Evolutionary conservation across 768 basidiomycete species (phyloP).

Genomic region (Serendipita indica): DNA sequence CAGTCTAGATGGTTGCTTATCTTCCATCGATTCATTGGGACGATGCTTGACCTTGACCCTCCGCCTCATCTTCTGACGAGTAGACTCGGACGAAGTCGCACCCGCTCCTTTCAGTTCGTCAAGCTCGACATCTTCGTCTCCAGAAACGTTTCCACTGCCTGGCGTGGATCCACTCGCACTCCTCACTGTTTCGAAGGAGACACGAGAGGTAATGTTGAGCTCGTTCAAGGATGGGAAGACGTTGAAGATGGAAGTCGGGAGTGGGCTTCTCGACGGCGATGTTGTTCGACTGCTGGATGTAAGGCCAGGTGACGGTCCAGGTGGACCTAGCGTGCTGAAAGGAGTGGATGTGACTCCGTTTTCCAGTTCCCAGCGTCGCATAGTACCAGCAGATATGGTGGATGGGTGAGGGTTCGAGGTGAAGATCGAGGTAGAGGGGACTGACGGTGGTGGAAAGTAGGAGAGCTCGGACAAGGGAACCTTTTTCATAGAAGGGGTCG

Average conservation of each 20-base stretch:
- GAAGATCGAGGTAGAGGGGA: background rate
- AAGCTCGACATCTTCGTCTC: background rate
- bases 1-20: background rate
- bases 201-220: background rate
- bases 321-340: background rate
- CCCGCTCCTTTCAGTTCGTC: background rate
- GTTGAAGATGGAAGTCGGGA: background rate
- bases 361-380: background rate
- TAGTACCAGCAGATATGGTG: background rate
- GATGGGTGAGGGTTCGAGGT: constrained; percentile 3
- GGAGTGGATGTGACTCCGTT: background rate
- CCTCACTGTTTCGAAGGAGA: background rate
- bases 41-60: background rate
- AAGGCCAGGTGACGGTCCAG: background rate
- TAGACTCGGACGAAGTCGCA: too few relatives aligned
- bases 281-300: background rate
- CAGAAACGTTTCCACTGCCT: constrained; percentile 4
- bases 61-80: background rate
- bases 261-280: background rate
- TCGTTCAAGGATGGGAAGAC: background rate
- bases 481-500: background rate
- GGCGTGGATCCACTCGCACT: background rate
- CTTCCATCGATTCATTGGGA: background rate
- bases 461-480: constrained; percentile 2
- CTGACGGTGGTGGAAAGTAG: background rate